Base-by-base conservation (phyloP, 495 filamentous ascomycete genomes). In the Talaromyces stipitatus region DNA sequence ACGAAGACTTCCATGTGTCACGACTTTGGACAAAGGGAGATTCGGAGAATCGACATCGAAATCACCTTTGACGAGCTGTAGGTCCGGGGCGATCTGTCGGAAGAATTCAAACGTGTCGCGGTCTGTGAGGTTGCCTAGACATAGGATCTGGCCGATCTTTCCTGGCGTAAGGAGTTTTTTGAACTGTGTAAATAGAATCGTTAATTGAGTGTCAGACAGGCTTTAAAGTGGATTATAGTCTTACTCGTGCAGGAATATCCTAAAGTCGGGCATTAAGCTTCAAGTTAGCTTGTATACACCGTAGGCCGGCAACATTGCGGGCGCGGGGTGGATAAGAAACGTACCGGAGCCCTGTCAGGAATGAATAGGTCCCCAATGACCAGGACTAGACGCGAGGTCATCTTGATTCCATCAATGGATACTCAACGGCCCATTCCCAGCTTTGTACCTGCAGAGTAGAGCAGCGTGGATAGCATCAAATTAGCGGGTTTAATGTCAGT, bases 361-460 rank as follows among this genome's bases (percentile, higher is more conserved):
- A 98, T 97, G 81, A 97, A 96, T 54, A 98, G 82, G 77, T 98
- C 94, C 69, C 92, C 92, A 60, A 97, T 90, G 64, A 91, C 90
- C 68, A 98, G 83, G 66, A 96, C 88, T 54, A 92, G 75, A 69
- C 88, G 81, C 63, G 89, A 89, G 63, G 88, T 82, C 88, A 92
- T 92, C 55, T 53, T 75, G 64, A 58, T 61, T 56, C 47, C 57
- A 56, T 30, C 54, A 58, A 46, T 61, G 53, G 30, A 45, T 38
- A 33, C 61, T 64, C 63, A 73, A 69, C 58, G 59, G 61, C 58
- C 60, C 66, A 69, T 67, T 62, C 66, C 61, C 68, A 30, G 54
- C 12, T 55, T 30, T 33, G 18, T 14, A 41, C 12, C n/a, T 22
- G 26, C 43, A 33, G 50, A 33, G 26, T 20, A 33, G 26, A 53